Base-by-base conservation (phyloP, 2,329 filamentous ascomycete species). In the Neofusicoccum kwambonambiense region DNA sequence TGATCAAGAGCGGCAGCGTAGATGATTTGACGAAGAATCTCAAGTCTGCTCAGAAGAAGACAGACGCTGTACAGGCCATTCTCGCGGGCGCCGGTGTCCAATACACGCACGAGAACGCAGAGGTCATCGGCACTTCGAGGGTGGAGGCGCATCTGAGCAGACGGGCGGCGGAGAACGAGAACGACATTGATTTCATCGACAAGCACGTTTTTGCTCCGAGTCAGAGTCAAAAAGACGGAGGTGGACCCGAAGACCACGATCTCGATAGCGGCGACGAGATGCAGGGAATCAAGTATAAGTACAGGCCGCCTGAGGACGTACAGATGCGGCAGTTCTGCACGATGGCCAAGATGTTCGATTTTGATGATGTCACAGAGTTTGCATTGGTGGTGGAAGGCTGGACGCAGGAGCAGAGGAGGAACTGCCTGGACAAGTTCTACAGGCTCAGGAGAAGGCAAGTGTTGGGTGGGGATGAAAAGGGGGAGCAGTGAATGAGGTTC, bases 91-190 rank as follows among this genome's bases (percentile, higher is more conserved):
- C 91, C 0, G 95, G 95, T 1, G 93, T 99, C 0, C 89, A 95
- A 72, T 99, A 99, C 75, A 96, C 93, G 0, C 95, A 99, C 73
- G 91, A 98, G 70, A 99, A 99, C 74, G 92, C 91, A 1, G 93
- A 99, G 77, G 93, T 99, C 13, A 87, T 99, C 64, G 95, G 95
- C 11, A 90, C 92, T 0, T 95, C 90, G n/a, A 92, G 90, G 70
- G 86, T 97, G n/a, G 95, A 99, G 78, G 90, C 91, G 68, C 87
- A 89, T 65, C 85, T 99, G 4, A 93, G 90, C 51, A 88, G 89
- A 19, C 87, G 87, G 47, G 95, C 94, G 4, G 87, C 90, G 72
- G 83, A 89, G 72, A 81, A 81, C 0, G 83, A 82, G 3, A 83
- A 83, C 65, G 80, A 84, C 63, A 51, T 81, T 2, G 82, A 84